Percentiles rank a stretch among this genome's conserved stretches.
Conservation (phyloP, 257 asterid genomes). For the Linderniella brevidens region DNA sequence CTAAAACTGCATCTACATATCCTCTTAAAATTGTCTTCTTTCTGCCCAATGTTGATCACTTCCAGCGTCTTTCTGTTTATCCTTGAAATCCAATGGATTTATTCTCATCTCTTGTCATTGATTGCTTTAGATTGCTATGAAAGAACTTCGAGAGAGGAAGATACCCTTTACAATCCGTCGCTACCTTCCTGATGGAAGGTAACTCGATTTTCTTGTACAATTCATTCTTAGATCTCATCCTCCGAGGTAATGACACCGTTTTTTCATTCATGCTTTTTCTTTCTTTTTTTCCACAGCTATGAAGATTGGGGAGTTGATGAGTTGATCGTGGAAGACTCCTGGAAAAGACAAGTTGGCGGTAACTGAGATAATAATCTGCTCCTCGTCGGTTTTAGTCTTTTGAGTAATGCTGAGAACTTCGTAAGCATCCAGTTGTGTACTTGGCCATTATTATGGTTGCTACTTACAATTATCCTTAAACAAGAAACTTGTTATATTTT, state of each 20-base stretch:
- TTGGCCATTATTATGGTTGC: too few relatives aligned
- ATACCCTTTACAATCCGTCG: slow-evolving; percentile 89
- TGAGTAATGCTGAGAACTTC: too few relatives aligned
- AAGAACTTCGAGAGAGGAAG: slow-evolving; percentile 74
- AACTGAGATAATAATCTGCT: slow-evolving; percentile 11
- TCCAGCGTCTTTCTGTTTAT: too few relatives aligned
- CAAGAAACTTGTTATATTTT: too few relatives aligned
- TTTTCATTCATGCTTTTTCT: background rate
- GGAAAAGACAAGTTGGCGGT: slow-evolving; percentile 53
- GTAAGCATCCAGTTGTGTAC: too few relatives aligned
- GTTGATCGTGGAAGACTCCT: slow-evolving; percentile 40
- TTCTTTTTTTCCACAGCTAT: slow-evolving; percentile 16
- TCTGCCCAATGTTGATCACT: too few relatives aligned
- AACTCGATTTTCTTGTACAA: slow-evolving; percentile 1
- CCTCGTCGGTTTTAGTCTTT: too few relatives aligned
- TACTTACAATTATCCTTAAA: too few relatives aligned
- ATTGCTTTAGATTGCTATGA: slow-evolving; percentile 79
- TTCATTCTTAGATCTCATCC: background rate
- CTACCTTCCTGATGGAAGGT: slow-evolving; percentile 89
- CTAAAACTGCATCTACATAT: too few relatives aligned
- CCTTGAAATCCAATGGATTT: background rate
- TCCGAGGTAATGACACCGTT: background rate
- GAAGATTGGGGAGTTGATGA: slow-evolving; percentile 54
- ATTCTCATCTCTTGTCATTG: background rate
- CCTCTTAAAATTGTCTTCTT: too few relatives aligned